A percentile compares a stretch with the other conserved stretches of the same genome.
Conservation (phyloP, 768 basidiomycete genomes). For the Chalciporus sphaerocephalus region DNA sequence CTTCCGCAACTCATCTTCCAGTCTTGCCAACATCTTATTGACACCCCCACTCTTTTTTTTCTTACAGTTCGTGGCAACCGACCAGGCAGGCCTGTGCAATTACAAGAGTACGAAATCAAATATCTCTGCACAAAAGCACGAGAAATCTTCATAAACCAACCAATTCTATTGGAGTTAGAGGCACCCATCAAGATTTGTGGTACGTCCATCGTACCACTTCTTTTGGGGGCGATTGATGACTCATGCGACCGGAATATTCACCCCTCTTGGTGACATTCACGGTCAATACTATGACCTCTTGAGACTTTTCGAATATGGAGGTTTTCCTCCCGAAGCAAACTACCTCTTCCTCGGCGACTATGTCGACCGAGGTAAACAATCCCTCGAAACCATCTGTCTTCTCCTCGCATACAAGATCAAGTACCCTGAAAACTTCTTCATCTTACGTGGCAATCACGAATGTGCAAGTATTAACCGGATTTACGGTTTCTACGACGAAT, state of each 20-base stretch:
- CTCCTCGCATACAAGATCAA: conserved; percentile 99
- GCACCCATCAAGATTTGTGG: conserved; percentile 99
- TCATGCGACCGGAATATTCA: conserved; percentile 18
- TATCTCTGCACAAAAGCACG: conserved; percentile 97
- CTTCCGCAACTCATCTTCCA: conserved; percentile 14
- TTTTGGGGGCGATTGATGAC: conserved; percentile 17
- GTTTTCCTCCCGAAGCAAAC: conserved; percentile 99
- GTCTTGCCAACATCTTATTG: background rate
- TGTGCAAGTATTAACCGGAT: conserved; percentile 99
- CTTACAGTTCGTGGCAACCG: conserved; percentile 90
- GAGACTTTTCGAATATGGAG: conserved; percentile 97
- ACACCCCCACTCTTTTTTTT: conserved; percentile 18
- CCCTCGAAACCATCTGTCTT: conserved; percentile 98
- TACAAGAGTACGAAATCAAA: conserved; percentile 99
- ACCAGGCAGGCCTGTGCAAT: conserved; percentile 95
- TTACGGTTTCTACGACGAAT: conserved; percentile 99
- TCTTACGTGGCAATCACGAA: conserved; percentile 97
- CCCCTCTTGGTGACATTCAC: conserved; percentile 98
- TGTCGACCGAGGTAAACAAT: conserved; percentile 98
- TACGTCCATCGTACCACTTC: conserved; percentile 38
- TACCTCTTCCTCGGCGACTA: conserved; percentile 99
- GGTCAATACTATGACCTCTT: conserved; percentile 99
- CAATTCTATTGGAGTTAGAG: conserved; percentile 94
- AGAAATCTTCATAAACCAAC: conserved; percentile 99
- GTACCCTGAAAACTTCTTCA: conserved; percentile 99